phyloP scores from a whole-genome alignment of 1,139 yeast species.

The Saccharomyces hybrid region DNA sequence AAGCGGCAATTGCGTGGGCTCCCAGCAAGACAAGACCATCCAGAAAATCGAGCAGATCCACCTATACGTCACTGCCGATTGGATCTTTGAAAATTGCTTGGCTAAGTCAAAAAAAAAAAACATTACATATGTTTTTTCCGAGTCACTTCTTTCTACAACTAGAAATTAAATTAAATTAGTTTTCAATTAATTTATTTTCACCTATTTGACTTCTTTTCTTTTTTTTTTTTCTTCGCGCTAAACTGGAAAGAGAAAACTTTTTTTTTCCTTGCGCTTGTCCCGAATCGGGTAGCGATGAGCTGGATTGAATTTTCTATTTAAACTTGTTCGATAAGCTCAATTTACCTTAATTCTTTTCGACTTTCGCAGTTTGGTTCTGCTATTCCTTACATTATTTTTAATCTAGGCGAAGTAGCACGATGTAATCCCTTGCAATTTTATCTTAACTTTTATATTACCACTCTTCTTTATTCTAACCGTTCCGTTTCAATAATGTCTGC shows the following conservation, averaged over 20 bases:
- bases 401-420: not conserved
- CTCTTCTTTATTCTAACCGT: not conserved
- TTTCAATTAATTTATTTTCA: not conserved
- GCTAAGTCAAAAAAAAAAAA: not conserved
- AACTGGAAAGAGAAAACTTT: no score
- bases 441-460: slow-evolving; percentile 1
- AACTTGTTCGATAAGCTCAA: not conserved
- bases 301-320: not conserved
- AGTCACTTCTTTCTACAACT: not conserved
- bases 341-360: not conserved
- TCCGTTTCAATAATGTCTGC: slow-evolving; percentile 19
- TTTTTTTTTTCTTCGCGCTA: not conserved
- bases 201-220: not conserved
- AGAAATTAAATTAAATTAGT: no score
- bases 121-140: not conserved
- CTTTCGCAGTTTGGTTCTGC: not conserved
- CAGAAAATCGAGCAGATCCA: not conserved
- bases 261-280: not conserved
- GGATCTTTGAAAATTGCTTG: not conserved
- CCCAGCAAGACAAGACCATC: not conserved
- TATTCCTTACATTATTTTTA: no score
- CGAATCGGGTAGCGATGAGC: not conserved
- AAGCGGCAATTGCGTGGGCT: no score
- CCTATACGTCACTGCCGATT: not conserved
- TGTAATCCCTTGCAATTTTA: not conserved